Evolutionary conservation across 2,329 filamentous ascomycete genomes (phyloP), one percentile per base, ranked within the genome.

Genomic region (Apiospora saccharicola): DNA sequence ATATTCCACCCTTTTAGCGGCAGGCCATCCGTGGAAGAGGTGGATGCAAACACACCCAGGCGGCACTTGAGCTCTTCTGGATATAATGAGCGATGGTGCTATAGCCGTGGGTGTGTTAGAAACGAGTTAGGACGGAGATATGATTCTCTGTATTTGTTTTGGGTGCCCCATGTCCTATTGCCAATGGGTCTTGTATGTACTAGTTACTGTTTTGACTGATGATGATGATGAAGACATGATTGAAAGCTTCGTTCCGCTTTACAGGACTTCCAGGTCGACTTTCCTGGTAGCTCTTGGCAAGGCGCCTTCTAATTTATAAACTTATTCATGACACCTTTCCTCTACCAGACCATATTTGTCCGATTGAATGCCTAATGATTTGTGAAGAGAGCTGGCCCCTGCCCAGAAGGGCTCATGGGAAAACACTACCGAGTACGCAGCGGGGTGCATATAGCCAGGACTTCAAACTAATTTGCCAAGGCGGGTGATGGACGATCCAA

Each of bases 401-500:
- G 3, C 3, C 3, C 19, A 14, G 2, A 41, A 41, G 22, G 3
- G 24, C 34, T 49, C 30, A 24, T n/a, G 5, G 34, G 10, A 10
- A 64, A 64, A 12, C 19, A 64, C 57, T 64, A 41, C 57, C 57
- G 57, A 64, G 57, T n/a, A 24, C 34, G 14, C 57, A 64, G 34
- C 57, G 57, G 57, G 57, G 57, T 37, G 57, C 57, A 64, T 64
- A 64, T 64, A 64, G 57, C 57, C 57, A 64, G 22, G 30, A 64
- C 30, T 41, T 12, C 22, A 41, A 64, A 37, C 19, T 64, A 41
- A 64, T 64, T 41, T 34, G 68, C 71, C 71, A 72, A 72, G 71
- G 51, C 71, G 71, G 71, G 26, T 70, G 49, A 67, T 72, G 46
- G 67, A 10, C n/a, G 43, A 41, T 57, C 43, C 37, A 61, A 51